Percentiles rank a stretch among this genome's conserved stretches.
These are phyloP conservation scores for Laburnicola sp. DNA, from an alignment of 2,329 filamentous ascomycete genomes.

Conservation along the genomic window DNA sequence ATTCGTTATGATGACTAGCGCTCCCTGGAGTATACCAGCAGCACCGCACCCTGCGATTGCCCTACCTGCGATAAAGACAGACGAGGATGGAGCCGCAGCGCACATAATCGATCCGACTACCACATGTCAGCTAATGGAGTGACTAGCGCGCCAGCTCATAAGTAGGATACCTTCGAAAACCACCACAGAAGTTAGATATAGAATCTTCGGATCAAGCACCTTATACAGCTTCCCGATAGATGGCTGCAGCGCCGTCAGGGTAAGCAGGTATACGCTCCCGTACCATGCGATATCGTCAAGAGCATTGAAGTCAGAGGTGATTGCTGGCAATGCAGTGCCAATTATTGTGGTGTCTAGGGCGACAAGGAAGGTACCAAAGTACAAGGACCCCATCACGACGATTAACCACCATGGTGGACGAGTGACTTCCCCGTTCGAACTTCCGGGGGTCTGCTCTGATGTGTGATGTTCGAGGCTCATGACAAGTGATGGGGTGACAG, in stretches of 20 bases:
- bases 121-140: slow-evolving; percentile 37
- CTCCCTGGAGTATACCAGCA: slow-evolving; percentile 16
- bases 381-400: slow-evolving; percentile 9
- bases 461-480: too few relatives aligned
- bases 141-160: slow-evolving; percentile 33
- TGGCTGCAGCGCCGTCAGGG: slow-evolving; percentile 33
- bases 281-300: slow-evolving; percentile 47
- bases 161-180: slow-evolving; percentile 42
- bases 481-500: too few relatives aligned
- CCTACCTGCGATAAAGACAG: slow-evolving; percentile 16
- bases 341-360: slow-evolving; percentile 46
- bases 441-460: too few relatives aligned
- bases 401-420: too few relatives aligned
- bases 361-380: slow-evolving; percentile 18
- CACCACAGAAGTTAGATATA: slow-evolving; percentile 47
- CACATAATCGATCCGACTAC: slow-evolving; percentile 56
- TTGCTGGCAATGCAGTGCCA: slow-evolving; percentile 45
- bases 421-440: too few relatives aligned
- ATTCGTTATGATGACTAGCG: slow-evolving; percentile 14
- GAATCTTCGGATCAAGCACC: slow-evolving; percentile 49
- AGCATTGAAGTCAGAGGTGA: slow-evolving; percentile 45
- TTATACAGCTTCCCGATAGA: slow-evolving; percentile 47
- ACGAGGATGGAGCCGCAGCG: slow-evolving; percentile 38
- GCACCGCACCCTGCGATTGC: slow-evolving; percentile 15
- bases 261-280: slow-evolving; percentile 32